Conservation (phyloP, 495 filamentous ascomycete species). For the Penicillium goetzii region DNA sequence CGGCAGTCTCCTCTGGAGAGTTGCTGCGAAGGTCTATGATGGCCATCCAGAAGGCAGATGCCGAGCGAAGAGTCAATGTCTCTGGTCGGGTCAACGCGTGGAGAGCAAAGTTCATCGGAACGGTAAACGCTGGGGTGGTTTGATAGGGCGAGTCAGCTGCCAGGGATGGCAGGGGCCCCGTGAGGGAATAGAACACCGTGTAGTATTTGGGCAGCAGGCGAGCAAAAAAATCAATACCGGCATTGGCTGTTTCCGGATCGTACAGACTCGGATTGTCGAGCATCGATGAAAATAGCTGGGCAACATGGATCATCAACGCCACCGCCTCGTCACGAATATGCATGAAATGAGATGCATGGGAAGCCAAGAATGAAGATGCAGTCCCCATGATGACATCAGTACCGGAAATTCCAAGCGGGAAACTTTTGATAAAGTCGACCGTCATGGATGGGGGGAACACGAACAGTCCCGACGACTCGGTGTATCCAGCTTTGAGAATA, state of each 20-base stretch:
- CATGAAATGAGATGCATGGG: constrained; percentile 61
- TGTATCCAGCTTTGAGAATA: constrained; percentile 77
- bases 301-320: constrained; percentile 65
- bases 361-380: constrained; percentile 71
- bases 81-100: constrained; percentile 72
- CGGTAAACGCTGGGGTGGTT: constrained; percentile 54
- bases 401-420: constrained; percentile 65
- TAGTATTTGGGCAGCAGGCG: constrained; percentile 68
- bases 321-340: constrained; percentile 52
- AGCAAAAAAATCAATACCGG: constrained; percentile 71
- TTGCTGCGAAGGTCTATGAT: constrained; percentile 46
- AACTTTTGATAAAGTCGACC: constrained; percentile 69
- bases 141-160: constrained; percentile 12
- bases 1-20: constrained; percentile 43
- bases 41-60: constrained; percentile 80
- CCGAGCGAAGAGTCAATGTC: constrained; percentile 76
- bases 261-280: constrained; percentile 54
- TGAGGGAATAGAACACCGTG: constrained; percentile 43
- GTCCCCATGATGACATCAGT: constrained; percentile 76
- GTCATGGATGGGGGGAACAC: constrained; percentile 71
- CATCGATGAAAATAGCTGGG: constrained; percentile 65
- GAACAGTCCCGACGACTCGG: constrained; percentile 77
- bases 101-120: constrained; percentile 78
- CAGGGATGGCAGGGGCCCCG: constrained; percentile 24
- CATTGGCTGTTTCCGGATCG: constrained; percentile 82